These are phyloP conservation scores for Gossypium davidsonii DNA, from an alignment of 441 rosid genomes.

Conservation along the genomic window DNA sequence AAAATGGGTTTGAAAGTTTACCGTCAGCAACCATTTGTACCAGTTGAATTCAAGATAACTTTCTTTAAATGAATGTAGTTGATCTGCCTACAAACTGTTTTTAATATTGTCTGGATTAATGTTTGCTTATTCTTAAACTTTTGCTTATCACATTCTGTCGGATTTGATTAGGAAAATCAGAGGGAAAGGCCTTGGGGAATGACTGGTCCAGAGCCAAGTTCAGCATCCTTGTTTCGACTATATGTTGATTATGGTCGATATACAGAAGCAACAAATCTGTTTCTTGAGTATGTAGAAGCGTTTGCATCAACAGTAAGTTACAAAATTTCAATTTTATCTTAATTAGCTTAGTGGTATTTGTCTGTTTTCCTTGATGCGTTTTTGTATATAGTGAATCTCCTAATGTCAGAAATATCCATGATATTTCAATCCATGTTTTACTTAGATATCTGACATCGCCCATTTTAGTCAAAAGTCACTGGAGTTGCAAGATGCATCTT, in stretches of 20 bases:
- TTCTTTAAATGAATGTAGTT: neutral
- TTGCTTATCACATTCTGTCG: conserved; percentile 17
- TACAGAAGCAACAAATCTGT: conserved; percentile 77
- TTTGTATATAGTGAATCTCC: neutral
- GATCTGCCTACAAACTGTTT: neutral
- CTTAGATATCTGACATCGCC: neutral
- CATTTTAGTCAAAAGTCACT: neutral
- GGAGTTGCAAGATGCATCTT: neutral
- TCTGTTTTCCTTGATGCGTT: neutral
- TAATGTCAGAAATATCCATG: conserved; percentile 1
- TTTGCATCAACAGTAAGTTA: conserved; percentile 69
- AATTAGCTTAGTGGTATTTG: neutral
- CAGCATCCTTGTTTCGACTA: conserved; percentile 72
- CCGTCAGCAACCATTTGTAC: neutral
- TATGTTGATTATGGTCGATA: conserved; percentile 74
- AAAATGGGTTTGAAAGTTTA: neutral
- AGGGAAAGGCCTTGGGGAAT: conserved; percentile 68
- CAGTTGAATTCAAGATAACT: neutral
- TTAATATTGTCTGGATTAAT: conserved; percentile 6
- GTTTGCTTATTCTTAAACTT: neutral
- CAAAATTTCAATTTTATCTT: conserved; percentile 11
- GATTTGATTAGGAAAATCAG: conserved; percentile 46
- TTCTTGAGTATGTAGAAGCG: conserved; percentile 66
- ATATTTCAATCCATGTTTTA: conserved; percentile 8
- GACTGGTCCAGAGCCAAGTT: conserved; percentile 76